phyloP scores from a whole-genome alignment of 805 yeast species.

The Diddensiella transvaalensis region DNA sequence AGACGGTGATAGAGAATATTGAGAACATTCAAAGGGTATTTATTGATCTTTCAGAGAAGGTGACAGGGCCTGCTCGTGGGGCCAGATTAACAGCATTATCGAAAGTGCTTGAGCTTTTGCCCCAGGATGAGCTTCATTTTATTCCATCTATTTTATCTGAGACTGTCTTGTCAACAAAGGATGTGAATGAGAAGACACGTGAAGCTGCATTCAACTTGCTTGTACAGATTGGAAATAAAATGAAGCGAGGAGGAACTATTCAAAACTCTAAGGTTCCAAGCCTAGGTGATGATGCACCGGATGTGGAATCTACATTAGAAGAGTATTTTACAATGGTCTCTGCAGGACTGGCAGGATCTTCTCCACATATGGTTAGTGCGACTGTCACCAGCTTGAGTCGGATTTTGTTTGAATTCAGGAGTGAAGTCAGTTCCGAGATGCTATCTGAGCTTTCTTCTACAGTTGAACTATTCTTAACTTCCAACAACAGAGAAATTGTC shows the following conservation, averaged over 20 bases:
- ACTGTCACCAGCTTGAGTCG: slow-evolving; percentile 87
- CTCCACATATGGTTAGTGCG: slow-evolving; percentile 97
- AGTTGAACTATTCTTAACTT: slow-evolving; percentile 83
- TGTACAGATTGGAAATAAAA: slow-evolving; percentile 73
- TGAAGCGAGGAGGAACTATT: slow-evolving; percentile 63
- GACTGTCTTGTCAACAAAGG: slow-evolving; percentile 85
- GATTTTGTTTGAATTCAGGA: slow-evolving; percentile 79
- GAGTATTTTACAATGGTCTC: slow-evolving; percentile 90
- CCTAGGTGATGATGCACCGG: slow-evolving; percentile 52
- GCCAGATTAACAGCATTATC: slow-evolving; percentile 69
- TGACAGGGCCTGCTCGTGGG: slow-evolving; percentile 73
- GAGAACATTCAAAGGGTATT: slow-evolving; percentile 58
- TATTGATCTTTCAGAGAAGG: slow-evolving; percentile 40
- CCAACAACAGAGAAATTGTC: slow-evolving; percentile 89
- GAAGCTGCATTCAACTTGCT: slow-evolving; percentile 71
- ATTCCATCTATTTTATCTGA: slow-evolving; percentile 83
- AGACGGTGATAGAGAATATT: slow-evolving; percentile 50
- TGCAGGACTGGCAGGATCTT: slow-evolving; percentile 93
- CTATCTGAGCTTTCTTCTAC: slow-evolving; percentile 77
- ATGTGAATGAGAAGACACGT: slow-evolving; percentile 87
- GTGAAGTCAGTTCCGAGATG: slow-evolving; percentile 53
- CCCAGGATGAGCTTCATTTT: slow-evolving; percentile 62
- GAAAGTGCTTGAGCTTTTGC: slow-evolving; percentile 57
- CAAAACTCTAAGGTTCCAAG: slow-evolving; percentile 64
- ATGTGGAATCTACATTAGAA: slow-evolving; percentile 61